A percentile compares a stretch with the other conserved stretches of the same genome.
Evolutionary conservation across 345 rosid species (phyloP).

Genomic region (Moricandia moricandioides): DNA sequence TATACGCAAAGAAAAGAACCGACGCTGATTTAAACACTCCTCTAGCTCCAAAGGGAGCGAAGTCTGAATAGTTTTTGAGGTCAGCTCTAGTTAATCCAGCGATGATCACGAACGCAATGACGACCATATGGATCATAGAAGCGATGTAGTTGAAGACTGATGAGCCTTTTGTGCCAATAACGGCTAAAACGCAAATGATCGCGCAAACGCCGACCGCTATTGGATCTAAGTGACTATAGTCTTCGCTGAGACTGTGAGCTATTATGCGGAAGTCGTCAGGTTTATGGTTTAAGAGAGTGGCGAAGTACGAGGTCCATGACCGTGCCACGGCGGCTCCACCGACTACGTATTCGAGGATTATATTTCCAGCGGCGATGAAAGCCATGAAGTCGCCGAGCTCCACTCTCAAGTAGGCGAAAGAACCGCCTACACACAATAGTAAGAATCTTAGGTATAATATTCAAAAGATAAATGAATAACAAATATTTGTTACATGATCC

Average conservation of each 20-base stretch:
- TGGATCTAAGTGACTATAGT: slow-evolving; percentile 72
- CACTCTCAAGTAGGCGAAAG: slow-evolving; percentile 83
- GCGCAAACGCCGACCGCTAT: slow-evolving; percentile 53
- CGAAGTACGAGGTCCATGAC: slow-evolving; percentile 85
- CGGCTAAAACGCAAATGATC: slow-evolving; percentile 52
- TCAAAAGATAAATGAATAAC: too few species aligned
- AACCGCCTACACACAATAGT: slow-evolving; percentile 54
- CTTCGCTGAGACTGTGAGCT: slow-evolving; percentile 43
- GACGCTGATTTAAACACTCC: slow-evolving; percentile 72
- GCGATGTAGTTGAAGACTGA: slow-evolving; percentile 73
- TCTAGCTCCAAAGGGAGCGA: slow-evolving; percentile 49
- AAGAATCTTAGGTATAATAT: too few species aligned
- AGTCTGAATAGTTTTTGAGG: slow-evolving; percentile 47
- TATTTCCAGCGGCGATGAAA: slow-evolving; percentile 87
- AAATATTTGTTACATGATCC: too few species aligned
- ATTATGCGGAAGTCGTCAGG: slow-evolving; percentile 66
- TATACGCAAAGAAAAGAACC: slow-evolving; percentile 76
- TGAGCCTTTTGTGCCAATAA: slow-evolving; percentile 70
- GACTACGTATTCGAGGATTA: slow-evolving; percentile 64
- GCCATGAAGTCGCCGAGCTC: slow-evolving; percentile 93
- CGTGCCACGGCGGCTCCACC: slow-evolving; percentile 80
- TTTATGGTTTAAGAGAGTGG: slow-evolving; percentile 69
- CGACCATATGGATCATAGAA: slow-evolving; percentile 58
- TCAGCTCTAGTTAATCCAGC: slow-evolving; percentile 63
- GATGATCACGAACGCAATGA: slow-evolving; percentile 67